A percentile compares a stretch with the other conserved stretches of the same genome.
phyloP scores from a whole-genome alignment of 129 eudicot genomes.

The Flaveria robusta region DNA sequence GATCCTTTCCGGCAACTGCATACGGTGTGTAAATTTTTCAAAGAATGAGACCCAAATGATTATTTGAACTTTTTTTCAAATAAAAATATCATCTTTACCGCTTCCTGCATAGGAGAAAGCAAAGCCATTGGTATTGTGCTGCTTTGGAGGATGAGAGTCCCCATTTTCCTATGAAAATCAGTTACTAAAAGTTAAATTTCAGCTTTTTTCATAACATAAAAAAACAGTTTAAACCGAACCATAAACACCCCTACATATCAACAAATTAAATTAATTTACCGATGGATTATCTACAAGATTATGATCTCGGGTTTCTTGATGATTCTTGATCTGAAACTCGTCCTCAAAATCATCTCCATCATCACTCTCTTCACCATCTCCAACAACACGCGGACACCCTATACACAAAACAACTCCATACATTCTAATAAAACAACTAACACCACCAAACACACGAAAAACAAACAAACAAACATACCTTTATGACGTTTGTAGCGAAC shows the following conservation, averaged over 20 bases:
- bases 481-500: slow-evolving; percentile 87
- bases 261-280: slow-evolving; percentile 29
- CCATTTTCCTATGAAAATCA: slow-evolving; percentile 58
- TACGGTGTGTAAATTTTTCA: slow-evolving; percentile 6
- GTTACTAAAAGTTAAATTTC: not conserved
- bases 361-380: slow-evolving; percentile 79
- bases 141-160: slow-evolving; percentile 52
- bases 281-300: slow-evolving; percentile 36
- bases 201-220: not conserved
- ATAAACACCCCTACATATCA: not conserved
- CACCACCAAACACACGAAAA: slow-evolving; percentile 30
- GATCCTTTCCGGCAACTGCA: slow-evolving; percentile 75
- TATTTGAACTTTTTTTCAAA: not conserved
- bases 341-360: slow-evolving; percentile 81
- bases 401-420: slow-evolving; percentile 27
- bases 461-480: slow-evolving; percentile 42
- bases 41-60: not conserved
- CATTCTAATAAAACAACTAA: not conserved
- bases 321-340: slow-evolving; percentile 71
- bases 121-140: slow-evolving; percentile 57
- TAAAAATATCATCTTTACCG: slow-evolving; percentile 42
- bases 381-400: slow-evolving; percentile 86
- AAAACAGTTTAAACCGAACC: not conserved
- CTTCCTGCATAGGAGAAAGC: slow-evolving; percentile 87
- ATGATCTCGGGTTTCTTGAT: slow-evolving; percentile 38